phyloP scores from a whole-genome alignment of 2,329 filamentous ascomycete genomes.

The Aspergillus awamori region DNA sequence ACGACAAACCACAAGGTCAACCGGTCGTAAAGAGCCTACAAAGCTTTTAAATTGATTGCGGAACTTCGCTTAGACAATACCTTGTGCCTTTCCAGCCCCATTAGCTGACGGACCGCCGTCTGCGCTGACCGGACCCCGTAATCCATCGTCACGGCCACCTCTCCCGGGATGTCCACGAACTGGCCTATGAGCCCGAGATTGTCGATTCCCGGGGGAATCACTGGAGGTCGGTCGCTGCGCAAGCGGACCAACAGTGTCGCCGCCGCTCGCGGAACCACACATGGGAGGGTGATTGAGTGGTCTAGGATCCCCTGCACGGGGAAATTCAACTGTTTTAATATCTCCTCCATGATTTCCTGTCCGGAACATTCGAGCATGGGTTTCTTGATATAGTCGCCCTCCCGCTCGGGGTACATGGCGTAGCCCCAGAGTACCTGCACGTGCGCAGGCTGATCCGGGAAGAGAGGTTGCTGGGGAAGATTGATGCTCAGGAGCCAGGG shows the following conservation, averaged over 20 bases:
- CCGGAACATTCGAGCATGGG: slow-evolving; percentile 47
- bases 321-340: slow-evolving; percentile 43
- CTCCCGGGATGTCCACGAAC: slow-evolving; percentile 26
- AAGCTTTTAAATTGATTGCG: slow-evolving; percentile 3
- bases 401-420: slow-evolving; percentile 39
- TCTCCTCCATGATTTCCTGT: slow-evolving; percentile 44
- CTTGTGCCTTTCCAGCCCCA: slow-evolving; percentile 13
- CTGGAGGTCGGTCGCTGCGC: slow-evolving; percentile 40
- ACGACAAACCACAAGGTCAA: neutral
- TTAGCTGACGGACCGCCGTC: slow-evolving; percentile 24
- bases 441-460: slow-evolving; percentile 39
- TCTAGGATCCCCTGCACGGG: slow-evolving; percentile 32
- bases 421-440: slow-evolving; percentile 47
- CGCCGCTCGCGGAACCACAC: slow-evolving; percentile 46
- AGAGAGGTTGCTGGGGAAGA: slow-evolving; percentile 48
- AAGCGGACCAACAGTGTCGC: slow-evolving; percentile 41
- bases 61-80: slow-evolving; percentile 9
- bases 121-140: slow-evolving; percentile 27
- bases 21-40: neutral
- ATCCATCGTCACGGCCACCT: slow-evolving; percentile 18
- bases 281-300: slow-evolving; percentile 39
- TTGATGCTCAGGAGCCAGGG: slow-evolving; percentile 47
- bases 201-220: slow-evolving; percentile 29
- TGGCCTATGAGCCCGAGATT: slow-evolving; percentile 24
- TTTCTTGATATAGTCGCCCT: slow-evolving; percentile 44